A percentile compares a stretch with the other conserved stretches of the same genome.
phyloP scores from a whole-genome alignment of 139 green algal species.

The Chlamydomonas applanata region DNA sequence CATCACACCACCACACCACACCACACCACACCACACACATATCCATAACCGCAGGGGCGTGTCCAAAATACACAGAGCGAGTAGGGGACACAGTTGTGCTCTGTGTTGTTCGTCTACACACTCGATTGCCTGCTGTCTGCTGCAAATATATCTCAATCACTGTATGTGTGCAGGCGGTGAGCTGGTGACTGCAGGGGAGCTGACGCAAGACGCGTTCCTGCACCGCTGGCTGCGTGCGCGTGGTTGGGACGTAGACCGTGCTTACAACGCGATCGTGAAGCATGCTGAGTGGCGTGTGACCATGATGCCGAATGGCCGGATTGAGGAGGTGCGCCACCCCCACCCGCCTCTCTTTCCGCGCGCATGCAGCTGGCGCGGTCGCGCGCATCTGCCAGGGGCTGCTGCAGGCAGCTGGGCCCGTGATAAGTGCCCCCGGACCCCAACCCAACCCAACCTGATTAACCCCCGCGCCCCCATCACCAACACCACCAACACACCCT shows the following conservation, averaged over 20 bases:
- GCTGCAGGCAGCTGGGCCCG: background rate
- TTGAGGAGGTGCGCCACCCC: conserved; percentile 14
- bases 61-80: too few relatives aligned
- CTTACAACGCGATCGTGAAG: conserved; percentile 9
- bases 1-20: too few relatives aligned
- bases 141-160: background rate
- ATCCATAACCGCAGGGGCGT: too few relatives aligned
- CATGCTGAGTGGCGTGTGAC: conserved; percentile 36
- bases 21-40: too few relatives aligned
- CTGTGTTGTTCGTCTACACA: too few relatives aligned
- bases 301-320: conserved; percentile 21
- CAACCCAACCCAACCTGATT: background rate
- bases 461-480: too few relatives aligned
- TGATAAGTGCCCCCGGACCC: background rate
- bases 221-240: conserved; percentile 36
- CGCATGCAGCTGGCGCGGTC: too few relatives aligned
- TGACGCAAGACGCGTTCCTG: conserved; percentile 24
- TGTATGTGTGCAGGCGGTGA: conserved; percentile 28
- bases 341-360: too few relatives aligned
- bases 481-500: too few relatives aligned
- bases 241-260: conserved; percentile 29
- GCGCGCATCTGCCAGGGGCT: too few relatives aligned
- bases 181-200: conserved; percentile 17
- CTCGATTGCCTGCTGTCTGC: too few relatives aligned
- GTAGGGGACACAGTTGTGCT: too few relatives aligned